Evolutionary conservation across 2,329 filamentous ascomycete genomes (phyloP).

Genomic region (Calonectria fujianensis): DNA sequence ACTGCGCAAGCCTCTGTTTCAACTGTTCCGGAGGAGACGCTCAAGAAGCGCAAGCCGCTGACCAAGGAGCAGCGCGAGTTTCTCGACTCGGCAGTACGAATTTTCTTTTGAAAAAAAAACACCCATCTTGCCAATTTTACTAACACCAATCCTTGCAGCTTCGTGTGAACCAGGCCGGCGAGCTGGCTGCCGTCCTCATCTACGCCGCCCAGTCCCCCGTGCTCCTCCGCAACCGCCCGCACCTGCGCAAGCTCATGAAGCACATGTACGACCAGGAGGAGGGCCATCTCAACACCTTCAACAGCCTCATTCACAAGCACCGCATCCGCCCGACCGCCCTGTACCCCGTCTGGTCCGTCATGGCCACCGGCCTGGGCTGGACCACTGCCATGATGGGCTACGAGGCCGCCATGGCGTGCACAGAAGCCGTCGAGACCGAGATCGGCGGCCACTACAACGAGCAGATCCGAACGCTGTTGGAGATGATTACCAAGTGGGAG

Average conservation of each 20-base stretch:
- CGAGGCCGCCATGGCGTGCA: constrained; percentile 98
- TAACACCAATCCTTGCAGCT: constrained; percentile 69
- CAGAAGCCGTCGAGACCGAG: constrained; percentile 98
- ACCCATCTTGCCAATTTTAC: background rate
- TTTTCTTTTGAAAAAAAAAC: constrained; percentile 17
- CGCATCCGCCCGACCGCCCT: constrained; percentile 94
- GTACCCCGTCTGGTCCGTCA: constrained; percentile 90
- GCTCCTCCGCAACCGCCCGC: constrained; percentile 86
- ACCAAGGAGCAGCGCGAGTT: constrained; percentile 83
- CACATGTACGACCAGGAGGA: constrained; percentile 99
- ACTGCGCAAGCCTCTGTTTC: constrained; percentile 45
- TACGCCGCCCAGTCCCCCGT: constrained; percentile 92
- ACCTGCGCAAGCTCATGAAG: constrained; percentile 91
- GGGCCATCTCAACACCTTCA: constrained; percentile 90
- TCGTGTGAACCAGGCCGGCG: constrained; percentile 97
- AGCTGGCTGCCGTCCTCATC: constrained; percentile 96
- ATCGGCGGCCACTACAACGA: constrained; percentile 97
- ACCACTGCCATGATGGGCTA: constrained; percentile 90
- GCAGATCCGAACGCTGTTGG: constrained; percentile 87
- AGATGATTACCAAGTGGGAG: constrained; percentile 87
- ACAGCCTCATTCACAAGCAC: constrained; percentile 86
- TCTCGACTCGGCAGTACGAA: constrained; percentile 81
- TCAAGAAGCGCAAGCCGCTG: constrained; percentile 74
- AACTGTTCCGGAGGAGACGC: constrained; percentile 50
- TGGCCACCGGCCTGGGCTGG: constrained; percentile 91